A percentile compares a stretch with the other conserved stretches of the same genome.
Conservation (phyloP, 306 rosid species). For the Acacia crassicarpa region DNA sequence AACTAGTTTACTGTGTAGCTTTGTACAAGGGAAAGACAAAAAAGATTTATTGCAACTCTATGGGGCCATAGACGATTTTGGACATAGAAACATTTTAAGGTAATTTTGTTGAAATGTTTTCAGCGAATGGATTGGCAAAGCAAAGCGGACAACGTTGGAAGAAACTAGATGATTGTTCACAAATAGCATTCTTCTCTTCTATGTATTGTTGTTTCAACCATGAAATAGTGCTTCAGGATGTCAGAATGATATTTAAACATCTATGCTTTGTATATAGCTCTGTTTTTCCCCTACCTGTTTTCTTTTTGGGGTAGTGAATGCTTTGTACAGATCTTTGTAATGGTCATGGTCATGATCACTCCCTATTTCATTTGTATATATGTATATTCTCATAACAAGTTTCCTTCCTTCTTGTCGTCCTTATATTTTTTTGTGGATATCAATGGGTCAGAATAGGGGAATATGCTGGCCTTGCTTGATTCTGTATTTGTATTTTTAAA, state of each 20-base stretch:
- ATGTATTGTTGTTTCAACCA: constrained; percentile 11
- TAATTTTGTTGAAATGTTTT: not conserved
- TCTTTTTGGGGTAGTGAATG: not conserved
- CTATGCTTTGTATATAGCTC: not conserved
- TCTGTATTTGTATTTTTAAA: too few relatives aligned
- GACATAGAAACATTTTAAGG: not conserved
- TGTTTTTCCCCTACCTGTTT: too few relatives aligned
- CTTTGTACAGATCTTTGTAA: constrained; percentile 3
- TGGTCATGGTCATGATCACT: not conserved
- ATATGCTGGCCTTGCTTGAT: too few relatives aligned
- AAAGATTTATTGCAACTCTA: not conserved
- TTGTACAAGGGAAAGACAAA: not conserved
- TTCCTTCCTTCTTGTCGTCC: not conserved
- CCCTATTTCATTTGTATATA: constrained; percentile 1
- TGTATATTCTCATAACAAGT: constrained; percentile 22
- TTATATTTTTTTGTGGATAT: not conserved
- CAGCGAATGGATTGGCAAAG: not conserved
- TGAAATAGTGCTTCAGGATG: constrained; percentile 6
- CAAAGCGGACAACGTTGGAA: constrained; percentile 4
- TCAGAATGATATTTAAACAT: not conserved
- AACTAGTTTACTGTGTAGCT: constrained; percentile 23
- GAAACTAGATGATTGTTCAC: not conserved
- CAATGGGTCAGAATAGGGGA: not conserved
- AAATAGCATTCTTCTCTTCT: constrained; percentile 11
- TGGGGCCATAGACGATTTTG: not conserved